These are phyloP conservation scores for Teunomyces cretensis DNA, from an alignment of 805 yeast species.

Conservation along the genomic window DNA sequence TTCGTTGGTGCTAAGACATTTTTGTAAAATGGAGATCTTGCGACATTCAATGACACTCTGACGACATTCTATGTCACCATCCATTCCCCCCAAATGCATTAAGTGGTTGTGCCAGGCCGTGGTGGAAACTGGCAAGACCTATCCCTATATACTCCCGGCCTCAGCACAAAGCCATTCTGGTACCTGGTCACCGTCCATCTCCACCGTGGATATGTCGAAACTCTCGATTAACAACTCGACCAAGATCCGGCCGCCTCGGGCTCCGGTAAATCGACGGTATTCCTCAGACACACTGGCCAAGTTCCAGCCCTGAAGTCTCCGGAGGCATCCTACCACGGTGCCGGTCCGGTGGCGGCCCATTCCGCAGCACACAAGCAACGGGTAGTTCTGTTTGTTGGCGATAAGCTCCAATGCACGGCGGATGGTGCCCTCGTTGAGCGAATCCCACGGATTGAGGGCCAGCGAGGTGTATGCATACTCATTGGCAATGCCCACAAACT, in stretches of 20 bases:
- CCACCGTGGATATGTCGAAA: constrained; percentile 38
- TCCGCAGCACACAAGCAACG: constrained; percentile 90
- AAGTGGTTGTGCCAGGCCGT: too few relatives aligned
- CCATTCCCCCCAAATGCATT: background rate
- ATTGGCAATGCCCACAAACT: constrained; percentile 78
- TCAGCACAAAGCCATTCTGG: constrained; percentile 25
- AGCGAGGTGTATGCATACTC: constrained; percentile 52
- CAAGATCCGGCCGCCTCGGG: constrained; percentile 86
- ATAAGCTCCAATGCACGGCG: constrained; percentile 76
- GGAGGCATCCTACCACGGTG: constrained; percentile 89
- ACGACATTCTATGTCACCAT: background rate
- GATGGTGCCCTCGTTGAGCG: constrained; percentile 79
- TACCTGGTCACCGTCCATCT: constrained; percentile 28
- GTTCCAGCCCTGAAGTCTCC: constrained; percentile 97
- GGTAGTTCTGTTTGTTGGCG: constrained; percentile 70
- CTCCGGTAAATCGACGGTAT: constrained; percentile 89
- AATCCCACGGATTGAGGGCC: constrained; percentile 86
- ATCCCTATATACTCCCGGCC: background rate
- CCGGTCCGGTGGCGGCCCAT: constrained; percentile 99
- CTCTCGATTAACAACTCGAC: constrained; percentile 86
- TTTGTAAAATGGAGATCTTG: background rate
- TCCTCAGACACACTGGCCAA: constrained; percentile 89
- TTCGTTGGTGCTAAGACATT: too few relatives aligned
- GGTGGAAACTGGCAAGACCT: too few relatives aligned
- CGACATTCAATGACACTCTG: background rate